These are phyloP conservation scores for Exophiala viscosa DNA, from an alignment of 2,329 filamentous ascomycete genomes.

Conservation along the genomic window DNA sequence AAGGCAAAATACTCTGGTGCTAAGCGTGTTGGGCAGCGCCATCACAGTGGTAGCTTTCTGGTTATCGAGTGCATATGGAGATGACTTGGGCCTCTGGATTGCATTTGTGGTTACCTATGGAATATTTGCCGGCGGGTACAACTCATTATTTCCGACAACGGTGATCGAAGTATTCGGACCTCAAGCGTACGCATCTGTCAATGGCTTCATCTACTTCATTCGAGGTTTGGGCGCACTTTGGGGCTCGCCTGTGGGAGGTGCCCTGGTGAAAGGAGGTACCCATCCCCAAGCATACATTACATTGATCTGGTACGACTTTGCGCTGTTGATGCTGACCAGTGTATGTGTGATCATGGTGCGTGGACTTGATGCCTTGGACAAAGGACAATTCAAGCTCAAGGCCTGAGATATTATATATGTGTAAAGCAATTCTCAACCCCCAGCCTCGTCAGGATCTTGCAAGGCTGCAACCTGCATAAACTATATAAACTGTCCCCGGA, in stretches of 20 bases:
- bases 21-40: conserved; percentile 33
- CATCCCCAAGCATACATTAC: conserved; percentile 26
- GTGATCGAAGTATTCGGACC: conserved; percentile 40
- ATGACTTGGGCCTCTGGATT: conserved; percentile 29
- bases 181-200: conserved; percentile 38
- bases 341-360: conserved; percentile 27
- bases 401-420: conserved; percentile 7
- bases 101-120: conserved; percentile 35
- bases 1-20: conserved; percentile 38
- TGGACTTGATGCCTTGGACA: conserved; percentile 27
- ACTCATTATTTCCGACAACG: conserved; percentile 39
- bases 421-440: not conserved
- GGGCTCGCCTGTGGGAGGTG: conserved; percentile 37
- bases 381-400: conserved; percentile 26
- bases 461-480: not conserved
- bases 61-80: conserved; percentile 25
- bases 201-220: conserved; percentile 39
- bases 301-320: conserved; percentile 30
- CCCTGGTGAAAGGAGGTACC: conserved; percentile 26
- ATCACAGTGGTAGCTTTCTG: conserved; percentile 32
- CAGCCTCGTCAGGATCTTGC: not conserved
- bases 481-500: not conserved
- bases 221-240: conserved; percentile 37
- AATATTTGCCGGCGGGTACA: conserved; percentile 38
- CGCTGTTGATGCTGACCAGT: conserved; percentile 26